phyloP scores from a whole-genome alignment of 768 basidiomycete species.

The Tricholoma sp. region DNA sequence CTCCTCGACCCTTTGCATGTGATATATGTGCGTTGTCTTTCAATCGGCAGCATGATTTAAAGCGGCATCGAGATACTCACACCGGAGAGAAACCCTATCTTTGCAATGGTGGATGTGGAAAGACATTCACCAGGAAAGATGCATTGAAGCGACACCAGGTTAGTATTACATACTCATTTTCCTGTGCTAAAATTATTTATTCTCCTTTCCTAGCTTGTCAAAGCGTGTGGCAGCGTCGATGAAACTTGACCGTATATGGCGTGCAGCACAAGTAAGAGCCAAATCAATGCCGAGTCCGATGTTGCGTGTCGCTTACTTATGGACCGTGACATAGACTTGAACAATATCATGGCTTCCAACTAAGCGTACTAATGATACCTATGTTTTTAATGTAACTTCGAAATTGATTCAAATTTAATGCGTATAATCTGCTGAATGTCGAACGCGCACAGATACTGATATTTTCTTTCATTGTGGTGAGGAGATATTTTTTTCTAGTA shows the following conservation, averaged over 20 bases:
- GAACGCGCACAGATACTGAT: not conserved
- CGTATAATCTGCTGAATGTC: not conserved
- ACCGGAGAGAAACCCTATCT: constrained; percentile 81
- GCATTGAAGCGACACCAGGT: constrained; percentile 85
- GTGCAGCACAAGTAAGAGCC: constrained; percentile 3
- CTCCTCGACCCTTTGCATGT: constrained; percentile 59
- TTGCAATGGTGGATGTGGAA: constrained; percentile 81
- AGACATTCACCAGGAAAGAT: constrained; percentile 85
- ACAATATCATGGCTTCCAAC: not conserved
- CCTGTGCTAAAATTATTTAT: constrained; percentile 5
- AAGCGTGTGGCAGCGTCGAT: constrained; percentile 72
- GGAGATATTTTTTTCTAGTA: constrained; percentile 55
- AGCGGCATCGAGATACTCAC: constrained; percentile 80
- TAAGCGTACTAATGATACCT: not conserved
- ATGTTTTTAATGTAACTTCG: not conserved
- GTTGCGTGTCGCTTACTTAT: not conserved
- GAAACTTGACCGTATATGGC: constrained; percentile 34
- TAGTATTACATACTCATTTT: constrained; percentile 17
- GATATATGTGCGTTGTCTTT: constrained; percentile 78
- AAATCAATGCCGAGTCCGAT: not conserved
- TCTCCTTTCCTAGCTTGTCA: constrained; percentile 53
- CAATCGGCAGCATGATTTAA: constrained; percentile 82
- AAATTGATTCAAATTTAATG: not conserved
- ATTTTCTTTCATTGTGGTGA: not conserved
- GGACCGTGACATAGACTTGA: not conserved